These are phyloP conservation scores for Peronospora destructor DNA, from an alignment of 352 stramenopile species.

Conservation along the genomic window DNA sequence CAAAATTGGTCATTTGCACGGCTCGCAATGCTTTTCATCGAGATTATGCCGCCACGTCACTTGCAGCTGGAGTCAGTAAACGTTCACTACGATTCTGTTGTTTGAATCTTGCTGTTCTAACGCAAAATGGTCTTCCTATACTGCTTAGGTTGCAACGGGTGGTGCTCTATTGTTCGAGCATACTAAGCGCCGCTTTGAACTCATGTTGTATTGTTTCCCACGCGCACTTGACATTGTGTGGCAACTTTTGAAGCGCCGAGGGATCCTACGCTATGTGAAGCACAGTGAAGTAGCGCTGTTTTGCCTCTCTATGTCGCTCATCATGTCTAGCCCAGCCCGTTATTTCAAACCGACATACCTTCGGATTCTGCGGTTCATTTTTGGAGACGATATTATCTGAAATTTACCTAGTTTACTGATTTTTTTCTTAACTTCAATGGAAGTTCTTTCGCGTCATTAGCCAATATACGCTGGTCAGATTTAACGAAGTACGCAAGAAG, in stretches of 20 bases:
- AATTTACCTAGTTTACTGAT: background rate
- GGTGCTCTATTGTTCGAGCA: conserved; percentile 69
- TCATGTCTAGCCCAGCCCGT: conserved; percentile 72
- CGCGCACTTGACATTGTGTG: conserved; percentile 77
- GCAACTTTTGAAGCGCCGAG: conserved; percentile 60
- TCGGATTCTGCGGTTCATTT: conserved; percentile 75
- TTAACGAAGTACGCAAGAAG: no score
- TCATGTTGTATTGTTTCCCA: conserved; percentile 80
- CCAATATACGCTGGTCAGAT: no score
- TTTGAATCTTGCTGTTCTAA: conserved; percentile 1
- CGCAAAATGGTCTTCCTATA: background rate
- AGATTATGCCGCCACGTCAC: conserved; percentile 41
- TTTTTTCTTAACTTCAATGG: no score
- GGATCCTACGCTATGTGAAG: conserved; percentile 65
- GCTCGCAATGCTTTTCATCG: conserved; percentile 65
- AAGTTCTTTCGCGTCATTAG: background rate
- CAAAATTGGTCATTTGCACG: conserved; percentile 69
- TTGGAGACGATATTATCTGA: conserved; percentile 72
- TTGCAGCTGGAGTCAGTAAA: conserved; percentile 48
- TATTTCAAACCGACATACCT: conserved; percentile 86
- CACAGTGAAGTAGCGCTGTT: conserved; percentile 78
- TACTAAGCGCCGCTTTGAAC: conserved; percentile 72
- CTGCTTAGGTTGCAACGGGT: conserved; percentile 46
- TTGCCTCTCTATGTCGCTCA: conserved; percentile 75
- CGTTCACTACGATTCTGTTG: background rate